Evolutionary conservation across 345 rosid species (phyloP).

Genomic region (Pistacia atlantica): DNA sequence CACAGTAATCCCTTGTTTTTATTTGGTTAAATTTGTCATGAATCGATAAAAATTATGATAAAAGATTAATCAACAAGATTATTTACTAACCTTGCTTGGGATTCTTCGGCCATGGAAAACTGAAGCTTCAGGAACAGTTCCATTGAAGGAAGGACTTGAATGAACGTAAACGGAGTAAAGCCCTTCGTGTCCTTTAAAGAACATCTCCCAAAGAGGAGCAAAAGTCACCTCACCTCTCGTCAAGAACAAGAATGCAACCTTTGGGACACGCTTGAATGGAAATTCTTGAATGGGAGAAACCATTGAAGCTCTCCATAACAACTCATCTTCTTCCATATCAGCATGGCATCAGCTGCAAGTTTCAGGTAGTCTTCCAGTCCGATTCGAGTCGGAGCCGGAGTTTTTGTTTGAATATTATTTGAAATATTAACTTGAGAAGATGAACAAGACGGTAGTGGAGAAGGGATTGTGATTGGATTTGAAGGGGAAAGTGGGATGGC

Average conservation of each 20-base stretch:
- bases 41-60: not conserved
- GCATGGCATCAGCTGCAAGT: slow-evolving; percentile 34
- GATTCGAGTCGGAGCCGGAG: not conserved
- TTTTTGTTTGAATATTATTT: not conserved
- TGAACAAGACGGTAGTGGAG: not conserved
- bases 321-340: slow-evolving; percentile 65
- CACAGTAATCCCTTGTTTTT: no score
- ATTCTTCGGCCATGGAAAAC: slow-evolving; percentile 64
- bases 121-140: slow-evolving; percentile 36
- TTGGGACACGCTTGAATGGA: slow-evolving; percentile 52
- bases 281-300: slow-evolving; percentile 30
- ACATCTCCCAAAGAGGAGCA: slow-evolving; percentile 88
- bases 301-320: slow-evolving; percentile 59
- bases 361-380: slow-evolving; percentile 30
- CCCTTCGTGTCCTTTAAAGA: slow-evolving; percentile 68
- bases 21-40: no score
- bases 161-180: slow-evolving; percentile 72
- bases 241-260: slow-evolving; percentile 84
- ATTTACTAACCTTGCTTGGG: slow-evolving; percentile 66
- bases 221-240: slow-evolving; percentile 68
- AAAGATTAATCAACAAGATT: not conserved
- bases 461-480: not conserved
- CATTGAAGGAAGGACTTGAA: slow-evolving; percentile 57
- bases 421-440: not conserved
- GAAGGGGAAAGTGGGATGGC: not conserved